Conservation (phyloP, 2,329 filamentous ascomycete species). For the Chaetomiaceae sp. region DNA sequence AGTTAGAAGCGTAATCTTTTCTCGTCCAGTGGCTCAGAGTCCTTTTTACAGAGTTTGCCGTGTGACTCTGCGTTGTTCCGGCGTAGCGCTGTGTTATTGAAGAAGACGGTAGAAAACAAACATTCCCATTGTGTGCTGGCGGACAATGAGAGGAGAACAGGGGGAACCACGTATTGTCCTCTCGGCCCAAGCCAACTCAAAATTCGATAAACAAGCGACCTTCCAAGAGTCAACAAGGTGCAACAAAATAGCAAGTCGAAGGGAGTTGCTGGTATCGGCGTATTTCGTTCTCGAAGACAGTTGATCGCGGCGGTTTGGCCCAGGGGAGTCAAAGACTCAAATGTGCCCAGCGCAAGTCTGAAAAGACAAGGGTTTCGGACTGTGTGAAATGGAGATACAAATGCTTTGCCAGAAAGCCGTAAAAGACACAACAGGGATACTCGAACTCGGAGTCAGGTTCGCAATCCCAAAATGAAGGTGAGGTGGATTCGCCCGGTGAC, state of each 20-base stretch:
- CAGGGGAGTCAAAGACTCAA: too few relatives aligned
- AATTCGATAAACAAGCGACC: not conserved
- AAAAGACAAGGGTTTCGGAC: not conserved
- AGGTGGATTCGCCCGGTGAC: not conserved
- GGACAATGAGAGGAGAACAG: conserved; percentile 12
- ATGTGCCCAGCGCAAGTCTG: too few relatives aligned
- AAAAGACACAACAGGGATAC: not conserved
- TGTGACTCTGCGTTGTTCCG: not conserved
- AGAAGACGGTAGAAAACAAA: not conserved
- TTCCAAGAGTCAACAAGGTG: not conserved
- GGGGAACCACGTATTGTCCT: conserved; percentile 2
- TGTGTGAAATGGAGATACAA: not conserved
- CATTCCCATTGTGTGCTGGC: conserved; percentile 20
- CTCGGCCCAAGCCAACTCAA: not conserved
- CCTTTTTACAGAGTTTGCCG: not conserved
- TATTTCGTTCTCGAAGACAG: not conserved
- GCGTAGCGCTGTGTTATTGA: conserved; percentile 12
- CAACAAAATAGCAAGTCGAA: conserved; percentile 7
- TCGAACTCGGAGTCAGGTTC: not conserved
- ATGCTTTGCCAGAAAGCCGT: conserved; percentile 6
- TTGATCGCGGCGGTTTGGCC: not conserved
- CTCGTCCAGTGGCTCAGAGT: not conserved
- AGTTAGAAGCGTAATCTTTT: not conserved
- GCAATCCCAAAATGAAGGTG: not conserved
- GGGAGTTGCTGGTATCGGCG: conserved; percentile 1